phyloP scores from a whole-genome alignment of 2,329 filamentous ascomycete genomes.

The Arachnopeziza araneosa region DNA sequence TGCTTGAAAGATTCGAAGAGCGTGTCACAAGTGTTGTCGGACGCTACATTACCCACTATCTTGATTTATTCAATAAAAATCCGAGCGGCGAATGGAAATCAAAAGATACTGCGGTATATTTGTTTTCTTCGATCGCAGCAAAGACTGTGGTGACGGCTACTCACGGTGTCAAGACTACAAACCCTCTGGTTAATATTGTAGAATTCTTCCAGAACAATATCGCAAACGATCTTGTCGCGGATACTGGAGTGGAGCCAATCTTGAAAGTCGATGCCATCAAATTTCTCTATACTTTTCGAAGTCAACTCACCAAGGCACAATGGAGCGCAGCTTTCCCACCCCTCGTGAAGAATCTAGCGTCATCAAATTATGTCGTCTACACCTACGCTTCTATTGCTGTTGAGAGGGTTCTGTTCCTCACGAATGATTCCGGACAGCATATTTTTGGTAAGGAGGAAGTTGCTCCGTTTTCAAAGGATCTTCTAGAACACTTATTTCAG shows the following conservation, averaged over 20 bases:
- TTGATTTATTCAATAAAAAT: constrained; percentile 66
- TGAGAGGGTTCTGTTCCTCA: constrained; percentile 84
- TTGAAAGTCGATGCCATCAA: constrained; percentile 98
- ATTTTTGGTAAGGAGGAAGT: constrained; percentile 78
- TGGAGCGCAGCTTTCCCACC: constrained; percentile 88
- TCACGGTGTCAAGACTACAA: constrained; percentile 87
- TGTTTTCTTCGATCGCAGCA: constrained; percentile 89
- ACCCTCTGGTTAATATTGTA: constrained; percentile 80
- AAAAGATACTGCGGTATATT: constrained; percentile 96
- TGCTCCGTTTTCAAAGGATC: constrained; percentile 73
- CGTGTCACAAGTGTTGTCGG: constrained; percentile 83
- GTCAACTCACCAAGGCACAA: constrained; percentile 84
- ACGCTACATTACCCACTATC: constrained; percentile 80
- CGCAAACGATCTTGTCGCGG: constrained; percentile 76
- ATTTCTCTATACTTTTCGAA: constrained; percentile 94
- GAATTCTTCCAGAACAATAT: constrained; percentile 94
- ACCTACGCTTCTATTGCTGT: constrained; percentile 95
- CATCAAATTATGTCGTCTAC: constrained; percentile 91
- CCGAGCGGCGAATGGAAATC: constrained; percentile 78
- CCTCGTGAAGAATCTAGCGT: constrained; percentile 84
- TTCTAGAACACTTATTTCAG: constrained; percentile 84
- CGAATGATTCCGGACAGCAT: constrained; percentile 66
- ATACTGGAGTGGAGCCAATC: constrained; percentile 68
- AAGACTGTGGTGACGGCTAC: constrained; percentile 83
- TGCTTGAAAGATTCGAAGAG: constrained; percentile 83